A percentile compares a stretch with the other conserved stretches of the same genome.
phyloP scores from a whole-genome alignment of 129 eudicot genomes.

The Sambucus nigra region DNA sequence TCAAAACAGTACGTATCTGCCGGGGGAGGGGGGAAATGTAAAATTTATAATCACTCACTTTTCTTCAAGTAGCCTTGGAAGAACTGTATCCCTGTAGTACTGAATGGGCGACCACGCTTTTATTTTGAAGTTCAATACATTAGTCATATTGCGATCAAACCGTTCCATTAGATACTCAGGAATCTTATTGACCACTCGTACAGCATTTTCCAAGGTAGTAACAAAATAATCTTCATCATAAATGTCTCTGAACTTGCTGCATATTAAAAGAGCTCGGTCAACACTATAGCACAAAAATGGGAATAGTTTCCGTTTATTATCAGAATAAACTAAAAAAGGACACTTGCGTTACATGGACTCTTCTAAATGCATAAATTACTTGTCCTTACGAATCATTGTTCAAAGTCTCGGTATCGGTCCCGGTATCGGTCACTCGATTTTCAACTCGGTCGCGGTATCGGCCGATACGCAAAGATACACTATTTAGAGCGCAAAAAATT shows the following conservation, averaged over 20 bases:
- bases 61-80: constrained; percentile 92
- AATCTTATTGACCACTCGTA: constrained; percentile 58
- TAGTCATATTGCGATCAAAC: constrained; percentile 79
- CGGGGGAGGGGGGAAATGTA: background rate
- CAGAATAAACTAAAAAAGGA: background rate
- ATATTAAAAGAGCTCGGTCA: constrained; percentile 20
- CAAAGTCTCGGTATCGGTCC: too few relatives aligned
- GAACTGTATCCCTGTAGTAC: constrained; percentile 78
- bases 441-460: too few relatives aligned
- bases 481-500: too few relatives aligned
- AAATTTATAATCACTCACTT: constrained; percentile 60
- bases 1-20: too few relatives aligned
- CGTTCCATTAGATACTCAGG: constrained; percentile 91
- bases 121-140: constrained; percentile 78
- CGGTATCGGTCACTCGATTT: too few relatives aligned
- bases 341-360: background rate
- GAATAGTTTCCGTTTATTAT: too few relatives aligned
- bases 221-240: constrained; percentile 68
- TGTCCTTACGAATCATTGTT: too few relatives aligned
- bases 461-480: too few relatives aligned
- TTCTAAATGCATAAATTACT: background rate
- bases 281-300: constrained; percentile 4
- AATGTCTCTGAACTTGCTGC: constrained; percentile 88
- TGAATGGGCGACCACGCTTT: constrained; percentile 85
- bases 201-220: constrained; percentile 61